These are phyloP conservation scores for Protea cynaroides DNA, from an alignment of 164 flowering plant species.

Conservation along the genomic window DNA sequence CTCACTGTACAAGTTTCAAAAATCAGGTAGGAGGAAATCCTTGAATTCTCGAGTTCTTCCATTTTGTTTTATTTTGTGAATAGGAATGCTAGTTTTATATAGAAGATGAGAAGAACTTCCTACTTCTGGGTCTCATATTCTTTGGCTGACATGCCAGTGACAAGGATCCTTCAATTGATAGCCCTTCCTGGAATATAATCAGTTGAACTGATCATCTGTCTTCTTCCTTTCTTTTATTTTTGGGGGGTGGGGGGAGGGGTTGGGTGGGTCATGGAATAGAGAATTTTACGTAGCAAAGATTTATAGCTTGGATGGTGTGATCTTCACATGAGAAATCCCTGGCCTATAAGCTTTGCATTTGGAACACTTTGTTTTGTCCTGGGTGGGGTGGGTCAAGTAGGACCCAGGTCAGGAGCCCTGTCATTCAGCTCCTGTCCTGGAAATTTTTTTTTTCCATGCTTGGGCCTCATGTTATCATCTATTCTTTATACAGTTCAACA, in stretches of 20 bases:
- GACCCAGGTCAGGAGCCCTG: background rate
- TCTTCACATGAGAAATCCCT: background rate
- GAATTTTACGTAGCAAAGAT: background rate
- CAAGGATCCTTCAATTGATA: background rate
- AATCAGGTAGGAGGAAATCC: slow-evolving; percentile 37
- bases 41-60: background rate
- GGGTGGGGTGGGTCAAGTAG: background rate
- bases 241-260: too few relatives aligned
- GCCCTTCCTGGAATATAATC: background rate
- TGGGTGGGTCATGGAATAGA: background rate
- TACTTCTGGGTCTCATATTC: background rate
- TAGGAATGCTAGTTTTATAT: too few relatives aligned
- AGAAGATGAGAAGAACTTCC: background rate
- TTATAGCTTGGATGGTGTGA: background rate
- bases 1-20: slow-evolving; percentile 19
- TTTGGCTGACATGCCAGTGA: background rate
- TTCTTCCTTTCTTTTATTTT: too few relatives aligned
- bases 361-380: background rate
- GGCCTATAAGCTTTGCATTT: background rate
- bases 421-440: background rate
- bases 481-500: background rate
- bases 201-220: too few relatives aligned
- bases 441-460: background rate
- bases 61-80: background rate
- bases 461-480: background rate